These are phyloP conservation scores for Backusella circina DNA, from an alignment of 192 early-diverging fungal genomes.

Conservation along the genomic window DNA sequence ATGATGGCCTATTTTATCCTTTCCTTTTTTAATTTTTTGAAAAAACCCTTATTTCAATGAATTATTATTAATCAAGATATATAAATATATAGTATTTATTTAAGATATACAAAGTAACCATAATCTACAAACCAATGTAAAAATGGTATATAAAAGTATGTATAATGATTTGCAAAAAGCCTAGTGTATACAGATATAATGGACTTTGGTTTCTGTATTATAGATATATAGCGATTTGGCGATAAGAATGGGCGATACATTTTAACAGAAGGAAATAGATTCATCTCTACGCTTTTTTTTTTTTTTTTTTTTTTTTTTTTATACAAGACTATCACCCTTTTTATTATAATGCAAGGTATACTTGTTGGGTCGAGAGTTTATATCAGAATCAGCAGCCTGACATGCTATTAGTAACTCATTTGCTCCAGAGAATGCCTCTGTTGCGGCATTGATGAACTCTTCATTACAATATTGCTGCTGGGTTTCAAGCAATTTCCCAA, in stretches of 20 bases:
- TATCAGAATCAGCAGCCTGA: neutral
- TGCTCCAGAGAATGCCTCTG: constrained; percentile 21
- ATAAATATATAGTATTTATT: too few relatives aligned
- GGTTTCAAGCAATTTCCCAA: constrained; percentile 18
- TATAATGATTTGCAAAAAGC: neutral
- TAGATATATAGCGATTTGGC: neutral
- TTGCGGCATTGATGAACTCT: constrained; percentile 23
- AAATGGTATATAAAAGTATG: neutral
- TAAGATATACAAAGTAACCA: neutral
- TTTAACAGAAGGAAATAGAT: neutral
- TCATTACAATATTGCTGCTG: constrained; percentile 23
- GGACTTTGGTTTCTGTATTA: too few relatives aligned
- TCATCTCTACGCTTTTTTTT: neutral
- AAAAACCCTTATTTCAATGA: too few relatives aligned
- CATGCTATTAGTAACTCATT: constrained; percentile 27
- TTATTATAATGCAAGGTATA: constrained; percentile 15
- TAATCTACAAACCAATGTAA: neutral
- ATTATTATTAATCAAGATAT: too few relatives aligned
- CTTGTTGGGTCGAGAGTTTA: neutral
- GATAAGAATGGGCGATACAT: neutral
- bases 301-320: neutral
- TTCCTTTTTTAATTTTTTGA: too few relatives aligned
- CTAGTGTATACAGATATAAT: too few relatives aligned
- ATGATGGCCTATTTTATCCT: too few relatives aligned
- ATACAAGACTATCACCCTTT: neutral